Conservation (phyloP, 495 filamentous ascomycete genomes). For the Penicillium robsamsonii region DNA sequence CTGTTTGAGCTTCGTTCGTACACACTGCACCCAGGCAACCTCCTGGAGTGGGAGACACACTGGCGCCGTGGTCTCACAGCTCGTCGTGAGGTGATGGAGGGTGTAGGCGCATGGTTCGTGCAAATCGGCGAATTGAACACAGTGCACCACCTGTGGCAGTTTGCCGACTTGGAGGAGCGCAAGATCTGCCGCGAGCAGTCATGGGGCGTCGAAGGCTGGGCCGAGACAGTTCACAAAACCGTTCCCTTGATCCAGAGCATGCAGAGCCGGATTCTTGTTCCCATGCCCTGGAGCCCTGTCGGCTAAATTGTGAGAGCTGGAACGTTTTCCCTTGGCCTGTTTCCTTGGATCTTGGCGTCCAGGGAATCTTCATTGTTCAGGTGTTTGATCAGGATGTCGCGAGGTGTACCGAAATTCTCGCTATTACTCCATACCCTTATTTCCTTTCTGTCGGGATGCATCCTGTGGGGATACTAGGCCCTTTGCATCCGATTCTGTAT, state of each 20-base stretch:
- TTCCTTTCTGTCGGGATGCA: neutral
- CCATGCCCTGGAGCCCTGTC: slow-evolving; percentile 95
- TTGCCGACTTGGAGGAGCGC: slow-evolving; percentile 91
- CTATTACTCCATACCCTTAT: neutral
- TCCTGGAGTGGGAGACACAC: slow-evolving; percentile 97
- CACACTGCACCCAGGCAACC: slow-evolving; percentile 90
- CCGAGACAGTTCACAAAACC: slow-evolving; percentile 97
- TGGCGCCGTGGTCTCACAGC: slow-evolving; percentile 93
- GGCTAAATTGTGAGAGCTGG: slow-evolving; percentile 45
- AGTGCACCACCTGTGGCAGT: slow-evolving; percentile 98
- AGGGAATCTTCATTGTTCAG: neutral
- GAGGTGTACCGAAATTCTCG: neutral
- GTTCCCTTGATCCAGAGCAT: slow-evolving; percentile 95
- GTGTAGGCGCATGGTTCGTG: slow-evolving; percentile 97
- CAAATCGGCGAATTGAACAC: slow-evolving; percentile 98
- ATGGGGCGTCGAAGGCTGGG: slow-evolving; percentile 94
- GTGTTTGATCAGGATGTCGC: neutral
- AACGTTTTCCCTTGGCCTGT: neutral
- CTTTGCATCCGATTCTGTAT: slow-evolving; percentile 18
- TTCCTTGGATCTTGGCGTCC: neutral
- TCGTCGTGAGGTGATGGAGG: slow-evolving; percentile 94
- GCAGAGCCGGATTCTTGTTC: slow-evolving; percentile 89
- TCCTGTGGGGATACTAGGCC: slow-evolving; percentile 1
- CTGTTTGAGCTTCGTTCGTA: slow-evolving; percentile 97
- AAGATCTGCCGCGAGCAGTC: slow-evolving; percentile 90